These are phyloP conservation scores for Jatropha podagrica DNA, from an alignment of 441 rosid genomes.

Conservation along the genomic window DNA sequence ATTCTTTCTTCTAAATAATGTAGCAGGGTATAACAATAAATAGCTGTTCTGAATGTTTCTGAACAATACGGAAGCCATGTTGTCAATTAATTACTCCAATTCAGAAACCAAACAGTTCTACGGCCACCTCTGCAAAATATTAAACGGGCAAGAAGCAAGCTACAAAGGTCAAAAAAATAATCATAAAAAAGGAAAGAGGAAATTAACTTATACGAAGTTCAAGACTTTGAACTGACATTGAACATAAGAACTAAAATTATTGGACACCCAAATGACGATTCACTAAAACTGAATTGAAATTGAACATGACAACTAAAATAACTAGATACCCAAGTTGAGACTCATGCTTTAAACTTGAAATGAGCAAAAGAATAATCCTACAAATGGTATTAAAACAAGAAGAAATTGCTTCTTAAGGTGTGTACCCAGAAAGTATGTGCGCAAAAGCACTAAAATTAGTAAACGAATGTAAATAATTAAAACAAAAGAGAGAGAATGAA, in stretches of 20 bases:
- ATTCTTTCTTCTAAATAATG: conserved; percentile 49
- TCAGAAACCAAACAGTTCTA: conserved; percentile 19
- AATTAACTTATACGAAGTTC: neutral
- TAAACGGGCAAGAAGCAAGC: conserved; percentile 35
- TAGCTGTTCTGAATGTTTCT: conserved; percentile 54
- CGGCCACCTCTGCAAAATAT: conserved; percentile 30
- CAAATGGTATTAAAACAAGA: neutral
- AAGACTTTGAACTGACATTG: neutral
- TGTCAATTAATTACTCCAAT: conserved; percentile 10
- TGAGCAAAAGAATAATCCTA: neutral
- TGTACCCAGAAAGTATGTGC: neutral
- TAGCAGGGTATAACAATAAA: conserved; percentile 39
- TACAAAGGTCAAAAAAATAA: neutral
- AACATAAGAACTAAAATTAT: conserved; percentile 3
- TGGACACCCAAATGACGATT: neutral
- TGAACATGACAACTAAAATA: neutral
- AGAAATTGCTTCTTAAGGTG: neutral
- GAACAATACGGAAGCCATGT: conserved; percentile 66
- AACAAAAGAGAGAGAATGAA: neutral
- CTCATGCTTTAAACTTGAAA: neutral
- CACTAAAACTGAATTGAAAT: neutral
- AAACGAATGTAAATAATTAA: neutral
- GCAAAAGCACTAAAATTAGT: neutral
- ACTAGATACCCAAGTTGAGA: neutral
- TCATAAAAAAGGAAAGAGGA: neutral